Base-by-base conservation (phyloP, 2,329 filamentous ascomycete species). In the Tolypocladium cylindrosporum region DNA sequence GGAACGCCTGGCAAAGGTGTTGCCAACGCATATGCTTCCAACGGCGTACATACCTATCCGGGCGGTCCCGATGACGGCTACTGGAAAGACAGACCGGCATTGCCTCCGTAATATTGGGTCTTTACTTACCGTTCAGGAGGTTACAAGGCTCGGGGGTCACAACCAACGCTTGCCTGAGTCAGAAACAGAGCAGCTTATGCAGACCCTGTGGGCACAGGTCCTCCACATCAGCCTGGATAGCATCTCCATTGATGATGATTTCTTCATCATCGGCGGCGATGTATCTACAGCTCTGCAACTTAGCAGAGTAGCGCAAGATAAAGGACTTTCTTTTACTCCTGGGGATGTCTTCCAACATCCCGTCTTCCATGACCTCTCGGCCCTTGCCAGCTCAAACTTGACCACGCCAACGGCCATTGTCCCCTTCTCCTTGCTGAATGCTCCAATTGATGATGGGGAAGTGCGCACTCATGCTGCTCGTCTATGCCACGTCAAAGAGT, bases 211-310 rank as follows among this genome's bases (percentile, higher is more conserved):
- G 71, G 69, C 72, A 2, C 64, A 69, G 43, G 69, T 76, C 0
- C 65, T 73, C 41, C 27, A 19, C 2, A 62, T 36, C 1, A 55
- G 54, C 0, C 0, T 8, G 0, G 41, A 61, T 2, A 39, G 19
- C 16, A 59, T 58, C 3, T 1, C 50, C 0, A 68, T 67, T 34
- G 56, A 54, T 34, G 55, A 39, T 36, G 43, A 45, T 54, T 60
- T 51, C 50, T 56, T 56, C 36, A 34, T 24, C 21, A 61, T 74
- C 5, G 74, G 74, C 4, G 75, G 74, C 8, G 74, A 76, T 56
- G 75, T 73, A 4, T 72, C 75, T 34, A 62, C 61, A 0, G 72
- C 73, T 19, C 75, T 76, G 68, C 64, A 66, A 2, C 66, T 74
- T 34, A 68, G 68, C 14, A 74, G 78, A n/a, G 59, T 65, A 21